Evolutionary conservation across 805 yeast species (phyloP).

Genomic region (Teunomyces tritomae): DNA sequence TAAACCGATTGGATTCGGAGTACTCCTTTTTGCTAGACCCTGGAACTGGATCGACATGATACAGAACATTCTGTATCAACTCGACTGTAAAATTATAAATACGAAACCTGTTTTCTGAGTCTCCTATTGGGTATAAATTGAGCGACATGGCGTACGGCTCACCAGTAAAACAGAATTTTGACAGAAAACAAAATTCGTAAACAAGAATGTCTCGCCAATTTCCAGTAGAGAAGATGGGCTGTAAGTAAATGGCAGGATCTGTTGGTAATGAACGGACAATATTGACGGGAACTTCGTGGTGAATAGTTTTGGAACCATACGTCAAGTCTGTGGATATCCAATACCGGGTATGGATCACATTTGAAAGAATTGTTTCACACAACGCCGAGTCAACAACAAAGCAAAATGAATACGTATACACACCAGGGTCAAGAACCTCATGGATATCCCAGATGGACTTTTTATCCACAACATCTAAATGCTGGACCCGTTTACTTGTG

Average conservation of each 20-base stretch:
- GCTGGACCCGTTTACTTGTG: not conserved
- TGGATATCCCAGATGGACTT: slow-evolving; percentile 1
- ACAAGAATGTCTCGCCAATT: slow-evolving; percentile 17
- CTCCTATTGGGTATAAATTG: slow-evolving; percentile 9
- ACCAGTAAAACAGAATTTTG: slow-evolving; percentile 13
- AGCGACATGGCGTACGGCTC: slow-evolving; percentile 7
- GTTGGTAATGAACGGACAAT: slow-evolving; percentile 1
- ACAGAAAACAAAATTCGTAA: slow-evolving; percentile 15
- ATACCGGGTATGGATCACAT: not conserved
- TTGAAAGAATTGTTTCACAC: slow-evolving; percentile 11
- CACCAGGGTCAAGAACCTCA: slow-evolving; percentile 6
- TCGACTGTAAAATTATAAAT: slow-evolving; percentile 8
- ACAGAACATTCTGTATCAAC: slow-evolving; percentile 8
- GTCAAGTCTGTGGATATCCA: not conserved
- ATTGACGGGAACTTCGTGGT: not conserved
- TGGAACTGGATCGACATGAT: not conserved
- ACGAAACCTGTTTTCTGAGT: not conserved
- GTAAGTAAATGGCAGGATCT: not conserved
- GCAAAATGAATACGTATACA: slow-evolving; percentile 13
- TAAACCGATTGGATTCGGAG: slow-evolving; percentile 4
- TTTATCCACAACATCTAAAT: not conserved
- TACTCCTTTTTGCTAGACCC: not conserved
- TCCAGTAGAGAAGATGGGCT: slow-evolving; percentile 14
- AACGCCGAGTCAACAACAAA: slow-evolving; percentile 11
- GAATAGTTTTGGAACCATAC: not conserved